phyloP scores from a whole-genome alignment of 2,329 filamentous ascomycete species.

The Aureobasidium melanogenum region DNA sequence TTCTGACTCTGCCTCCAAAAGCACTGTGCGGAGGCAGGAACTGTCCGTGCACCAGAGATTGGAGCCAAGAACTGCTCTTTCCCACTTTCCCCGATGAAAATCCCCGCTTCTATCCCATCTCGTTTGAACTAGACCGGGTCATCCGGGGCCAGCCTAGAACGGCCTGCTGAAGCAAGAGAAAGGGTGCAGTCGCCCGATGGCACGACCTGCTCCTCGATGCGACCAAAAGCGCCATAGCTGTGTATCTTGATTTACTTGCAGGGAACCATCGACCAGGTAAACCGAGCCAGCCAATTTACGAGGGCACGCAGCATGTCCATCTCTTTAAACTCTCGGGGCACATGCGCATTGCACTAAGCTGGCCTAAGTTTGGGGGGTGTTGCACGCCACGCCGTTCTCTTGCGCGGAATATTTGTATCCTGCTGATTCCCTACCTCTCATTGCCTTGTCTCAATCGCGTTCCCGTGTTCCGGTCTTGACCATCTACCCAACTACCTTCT shows the following conservation, averaged over 20 bases:
- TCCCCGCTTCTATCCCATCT: not conserved
- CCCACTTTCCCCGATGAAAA: not conserved
- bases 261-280: not conserved
- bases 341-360: not conserved
- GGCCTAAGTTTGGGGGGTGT: slow-evolving; percentile 1
- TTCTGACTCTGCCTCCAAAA: not conserved
- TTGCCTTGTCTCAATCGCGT: not conserved
- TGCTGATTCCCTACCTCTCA: not conserved
- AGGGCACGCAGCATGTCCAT: not conserved
- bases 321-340: not conserved
- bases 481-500: not conserved
- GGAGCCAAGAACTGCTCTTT: not conserved
- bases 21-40: not conserved
- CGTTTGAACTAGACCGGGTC: not conserved
- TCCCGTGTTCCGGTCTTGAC: not conserved
- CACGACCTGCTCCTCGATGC: not conserved
- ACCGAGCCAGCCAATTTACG: not conserved
- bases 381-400: slow-evolving; percentile 4
- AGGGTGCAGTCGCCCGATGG: not conserved
- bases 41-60: not conserved
- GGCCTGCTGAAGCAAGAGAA: not conserved
- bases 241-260: not conserved
- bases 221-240: not conserved
- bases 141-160: not conserved
- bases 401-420: not conserved